Base-by-base conservation (phyloP, 768 basidiomycete species). In the Lyophyllum decastes region DNA sequence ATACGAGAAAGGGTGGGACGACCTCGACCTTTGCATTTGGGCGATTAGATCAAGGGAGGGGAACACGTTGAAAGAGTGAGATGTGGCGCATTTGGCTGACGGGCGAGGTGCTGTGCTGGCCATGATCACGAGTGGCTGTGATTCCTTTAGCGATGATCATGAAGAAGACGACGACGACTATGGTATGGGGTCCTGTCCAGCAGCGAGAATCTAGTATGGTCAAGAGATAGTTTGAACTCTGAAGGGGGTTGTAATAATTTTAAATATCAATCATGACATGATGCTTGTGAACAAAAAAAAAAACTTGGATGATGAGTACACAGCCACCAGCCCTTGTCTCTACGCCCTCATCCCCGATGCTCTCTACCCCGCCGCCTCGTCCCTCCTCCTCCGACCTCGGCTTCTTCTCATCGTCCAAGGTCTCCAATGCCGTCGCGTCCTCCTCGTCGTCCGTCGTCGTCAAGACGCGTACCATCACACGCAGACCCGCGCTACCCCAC, bases 371-470 rank as follows among this genome's bases (percentile, higher is more conserved):
- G 45, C 53, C 59, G 9, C 47, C 55, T 22, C 62, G 64, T 43
- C 64, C 63, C 1, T 51, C 68, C 11, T 66, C 66, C 43, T 63
- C 71, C 6, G 70, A 72, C 55, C 54, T 68, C 34, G 49, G 61
- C 27, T 75, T 75, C 59, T 75, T 76, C 59, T 72, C 75, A 10
- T n/a, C 66, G 1, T 67, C 70, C 25, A 72, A 69, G 62, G 30
- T 54, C 38, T 61, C 70, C 30, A 65, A 67, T 44, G 43, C 65
- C 14, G 65, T 69, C 69, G 68, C 71, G 67, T 72, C 75, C 11
- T 52, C 73, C 21, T 59, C 68, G 11, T 55, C 65, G 9, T 45
- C 44, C 16, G 69, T 71, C 35, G 65, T 68, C 46, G 72, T 75
- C 44, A 70, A 64, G 41, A 70, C 72, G 69, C 70, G 73, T 70